Base-by-base conservation (phyloP, 305 asterid species). In the Fraxinus ornus region DNA sequence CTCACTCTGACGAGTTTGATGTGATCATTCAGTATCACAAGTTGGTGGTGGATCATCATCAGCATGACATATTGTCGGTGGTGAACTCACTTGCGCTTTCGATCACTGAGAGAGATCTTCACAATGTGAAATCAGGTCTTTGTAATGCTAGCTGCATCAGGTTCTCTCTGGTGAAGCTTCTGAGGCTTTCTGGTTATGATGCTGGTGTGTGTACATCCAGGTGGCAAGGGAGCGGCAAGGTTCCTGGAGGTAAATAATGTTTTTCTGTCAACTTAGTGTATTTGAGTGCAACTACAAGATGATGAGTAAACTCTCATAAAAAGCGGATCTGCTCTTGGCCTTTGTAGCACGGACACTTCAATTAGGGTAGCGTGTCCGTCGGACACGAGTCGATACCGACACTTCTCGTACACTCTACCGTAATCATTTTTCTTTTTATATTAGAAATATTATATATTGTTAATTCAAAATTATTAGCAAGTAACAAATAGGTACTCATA, bases 91-190 rank as follows among this genome's bases (percentile, higher is more conserved):
- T 89, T 74, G 86, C 88, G 39, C 88, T 88, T 74, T 90, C 94
- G 0, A 84, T 90, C 41, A 79, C 82, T 12, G 94, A 91, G 85
- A 81, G 81, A 36, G 91, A 90, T 72, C 93, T 93, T 84, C 84
- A 78, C 36, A 79, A 78, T 81, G 87, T 87, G 21, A 86, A 85
- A 83, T 85, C 91, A 22, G 90, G 89, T 76, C 86, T 64, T 1
- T 93, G 95, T 91, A 93, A 91, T 86, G 91, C 91, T 57, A 91
- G 90, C 88, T 93, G 97, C 89, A 87, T 92, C 83, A 90, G 91
- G 75, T 90, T 85, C 80, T 84, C 90, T 80, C 87, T 93, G 47
- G 93, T 91, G 21, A 91, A 92, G 86, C 94, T 85, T 80, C 88
- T 93, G 32, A 86, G 91, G 89, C 84, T 86, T 77, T 87, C 92